Conservation (phyloP, 2,329 filamentous ascomycete species). For the Chaetothyriales sp. region DNA sequence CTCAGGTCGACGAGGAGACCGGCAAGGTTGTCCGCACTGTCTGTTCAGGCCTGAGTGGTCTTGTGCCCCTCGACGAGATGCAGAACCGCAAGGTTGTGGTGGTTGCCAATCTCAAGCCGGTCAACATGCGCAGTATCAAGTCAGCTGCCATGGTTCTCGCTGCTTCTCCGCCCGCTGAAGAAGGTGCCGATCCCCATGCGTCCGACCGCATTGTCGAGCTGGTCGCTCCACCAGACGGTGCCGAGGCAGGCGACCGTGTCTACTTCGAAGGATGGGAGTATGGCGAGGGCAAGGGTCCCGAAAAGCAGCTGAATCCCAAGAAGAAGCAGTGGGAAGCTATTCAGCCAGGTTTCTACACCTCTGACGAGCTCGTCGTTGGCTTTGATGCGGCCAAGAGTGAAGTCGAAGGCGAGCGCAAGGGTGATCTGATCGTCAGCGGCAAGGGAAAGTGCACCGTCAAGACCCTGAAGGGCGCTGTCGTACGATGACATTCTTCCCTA, state of each 20-base stretch:
- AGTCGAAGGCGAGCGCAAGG: constrained; percentile 49
- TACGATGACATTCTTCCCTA: constrained; percentile 6
- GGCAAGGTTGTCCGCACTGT: constrained; percentile 87
- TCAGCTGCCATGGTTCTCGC: constrained; percentile 84
- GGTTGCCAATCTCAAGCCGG: constrained; percentile 95
- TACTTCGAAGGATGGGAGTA: constrained; percentile 82
- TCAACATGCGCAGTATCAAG: constrained; percentile 91
- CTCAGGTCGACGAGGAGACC: constrained; percentile 61
- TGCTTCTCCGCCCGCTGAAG: constrained; percentile 60
- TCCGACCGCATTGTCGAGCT: constrained; percentile 67
- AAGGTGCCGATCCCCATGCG: constrained; percentile 75
- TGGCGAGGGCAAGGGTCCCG: constrained; percentile 55
- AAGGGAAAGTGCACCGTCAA: constrained; percentile 74
- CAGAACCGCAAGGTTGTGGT: constrained; percentile 89
- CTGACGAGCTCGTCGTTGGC: constrained; percentile 61
- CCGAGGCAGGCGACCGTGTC: constrained; percentile 72
- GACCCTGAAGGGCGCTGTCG: constrained; percentile 57
- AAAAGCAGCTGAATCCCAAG: constrained; percentile 92
- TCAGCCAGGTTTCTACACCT: constrained; percentile 92
- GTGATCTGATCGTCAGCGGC: constrained; percentile 54
- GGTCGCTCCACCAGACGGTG: constrained; percentile 64
- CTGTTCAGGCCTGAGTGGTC: constrained; percentile 89
- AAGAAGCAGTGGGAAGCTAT: constrained; percentile 99
- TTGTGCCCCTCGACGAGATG: constrained; percentile 90
- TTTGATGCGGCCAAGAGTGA: constrained; percentile 71